A percentile compares a stretch with the other conserved stretches of the same genome.
Conservation (phyloP, 2,329 filamentous ascomycete species). For the Fusarium vanettenii region DNA sequence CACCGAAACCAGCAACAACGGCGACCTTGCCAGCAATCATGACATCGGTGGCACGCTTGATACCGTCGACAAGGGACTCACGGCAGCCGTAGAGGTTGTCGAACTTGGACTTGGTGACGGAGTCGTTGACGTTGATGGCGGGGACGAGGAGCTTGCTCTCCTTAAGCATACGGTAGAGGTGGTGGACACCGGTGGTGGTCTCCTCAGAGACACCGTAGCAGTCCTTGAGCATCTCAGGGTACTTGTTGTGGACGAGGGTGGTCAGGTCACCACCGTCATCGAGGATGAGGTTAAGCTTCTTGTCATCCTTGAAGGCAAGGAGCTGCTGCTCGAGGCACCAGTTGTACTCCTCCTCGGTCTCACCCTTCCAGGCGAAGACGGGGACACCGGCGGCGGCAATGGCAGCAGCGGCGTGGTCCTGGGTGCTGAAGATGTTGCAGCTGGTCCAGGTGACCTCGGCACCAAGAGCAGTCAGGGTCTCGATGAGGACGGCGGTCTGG, state of each 20-base stretch:
- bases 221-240: conserved; percentile 97
- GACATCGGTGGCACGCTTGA: conserved; percentile 99
- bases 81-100: conserved; percentile 99
- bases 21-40: conserved; percentile 99
- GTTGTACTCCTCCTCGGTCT: conserved; percentile 99
- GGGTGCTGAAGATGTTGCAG: conserved; percentile 99
- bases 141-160: conserved; percentile 89
- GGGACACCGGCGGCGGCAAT: conserved; percentile 94
- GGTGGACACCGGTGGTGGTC: conserved; percentile 99
- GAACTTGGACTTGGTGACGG: conserved; percentile 99
- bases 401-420: conserved; percentile 97
- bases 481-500: conserved; percentile 98
- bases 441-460: conserved; percentile 99
- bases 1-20: conserved; percentile 97
- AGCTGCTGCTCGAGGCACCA: conserved; percentile 99
- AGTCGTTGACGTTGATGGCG: conserved; percentile 99
- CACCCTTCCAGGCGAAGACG: conserved; percentile 83
- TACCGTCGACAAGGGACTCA: conserved; percentile 98
- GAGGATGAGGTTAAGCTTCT: conserved; percentile 98
- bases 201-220: conserved; percentile 99
- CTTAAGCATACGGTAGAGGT: conserved; percentile 99
- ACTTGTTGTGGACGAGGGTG: conserved; percentile 95
- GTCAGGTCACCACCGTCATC: conserved; percentile 99
- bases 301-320: conserved; percentile 92
- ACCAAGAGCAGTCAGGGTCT: conserved; percentile 93